Conservation (phyloP, 176 grass and related monocot species). For the Carex pumila region DNA sequence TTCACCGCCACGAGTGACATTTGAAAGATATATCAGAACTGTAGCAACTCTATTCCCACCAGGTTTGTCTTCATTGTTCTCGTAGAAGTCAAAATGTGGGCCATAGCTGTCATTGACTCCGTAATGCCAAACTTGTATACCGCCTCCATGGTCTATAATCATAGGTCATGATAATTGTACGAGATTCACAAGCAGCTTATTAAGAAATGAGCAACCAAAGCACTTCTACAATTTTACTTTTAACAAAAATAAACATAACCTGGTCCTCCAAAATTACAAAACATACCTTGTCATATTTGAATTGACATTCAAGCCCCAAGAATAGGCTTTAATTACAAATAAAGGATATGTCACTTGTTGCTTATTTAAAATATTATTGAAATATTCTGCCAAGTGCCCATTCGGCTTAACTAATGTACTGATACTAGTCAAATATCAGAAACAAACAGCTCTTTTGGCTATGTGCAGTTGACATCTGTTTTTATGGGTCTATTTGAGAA, state of each 20-base stretch:
- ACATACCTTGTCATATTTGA: background rate
- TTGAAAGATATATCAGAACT: conserved; percentile 66
- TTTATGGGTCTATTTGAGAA: too few species aligned
- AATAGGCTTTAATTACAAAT: background rate
- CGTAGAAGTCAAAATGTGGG: conserved; percentile 32
- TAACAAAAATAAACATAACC: background rate
- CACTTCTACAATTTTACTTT: background rate
- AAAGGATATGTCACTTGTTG: background rate
- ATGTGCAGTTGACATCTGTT: background rate
- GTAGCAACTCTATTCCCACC: conserved; percentile 32
- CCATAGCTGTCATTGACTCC: conserved; percentile 38
- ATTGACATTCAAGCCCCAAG: background rate
- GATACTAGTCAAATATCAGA: background rate
- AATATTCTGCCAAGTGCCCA: background rate
- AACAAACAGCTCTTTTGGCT: background rate
- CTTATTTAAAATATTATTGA: background rate
- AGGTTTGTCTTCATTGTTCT: conserved; percentile 29
- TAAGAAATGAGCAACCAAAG: background rate
- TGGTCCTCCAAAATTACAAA: background rate
- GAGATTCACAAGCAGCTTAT: background rate
- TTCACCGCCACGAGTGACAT: conserved; percentile 61
- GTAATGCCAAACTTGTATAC: conserved; percentile 43
- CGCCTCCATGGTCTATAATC: conserved; percentile 54
- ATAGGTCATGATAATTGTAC: conserved; percentile 5
- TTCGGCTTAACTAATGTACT: background rate